These are phyloP conservation scores for Trifolium repens DNA, from an alignment of 306 rosid species.

Conservation along the genomic window DNA sequence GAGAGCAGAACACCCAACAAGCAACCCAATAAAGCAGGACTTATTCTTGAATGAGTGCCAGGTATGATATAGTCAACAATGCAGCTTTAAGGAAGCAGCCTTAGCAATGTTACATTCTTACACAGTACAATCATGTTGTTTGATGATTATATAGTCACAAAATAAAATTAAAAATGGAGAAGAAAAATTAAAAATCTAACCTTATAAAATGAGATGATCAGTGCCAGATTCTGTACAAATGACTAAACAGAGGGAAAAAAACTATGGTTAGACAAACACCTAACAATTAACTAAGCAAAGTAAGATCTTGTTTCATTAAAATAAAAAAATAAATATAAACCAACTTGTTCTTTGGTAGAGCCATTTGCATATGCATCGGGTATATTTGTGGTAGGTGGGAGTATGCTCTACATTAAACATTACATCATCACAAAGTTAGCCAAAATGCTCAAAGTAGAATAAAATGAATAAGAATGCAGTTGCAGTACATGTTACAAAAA, in stretches of 20 bases:
- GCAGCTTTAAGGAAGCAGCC: conserved; percentile 6
- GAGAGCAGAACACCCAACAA: conserved; percentile 11
- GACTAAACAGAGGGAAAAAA: conserved; percentile 51
- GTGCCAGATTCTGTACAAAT: conserved; percentile 60
- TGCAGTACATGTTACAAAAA: conserved; percentile 4
- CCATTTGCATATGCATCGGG: conserved; percentile 92
- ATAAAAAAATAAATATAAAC: not conserved
- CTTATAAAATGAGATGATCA: too few species aligned
- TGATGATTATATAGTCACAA: conserved; percentile 18
- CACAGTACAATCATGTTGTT: conserved; percentile 14
- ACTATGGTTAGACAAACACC: conserved; percentile 21
- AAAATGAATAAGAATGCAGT: conserved; percentile 15
- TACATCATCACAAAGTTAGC: conserved; percentile 25
- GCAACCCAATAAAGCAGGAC: not conserved
- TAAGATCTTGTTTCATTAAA: not conserved
- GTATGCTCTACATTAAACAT: conserved; percentile 59
- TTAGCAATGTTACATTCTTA: conserved; percentile 8
- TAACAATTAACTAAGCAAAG: conserved; percentile 16
- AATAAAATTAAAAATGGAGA: too few species aligned
- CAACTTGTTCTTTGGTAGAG: conserved; percentile 84
- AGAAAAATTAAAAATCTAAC: too few species aligned
- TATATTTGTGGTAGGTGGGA: conserved; percentile 78
- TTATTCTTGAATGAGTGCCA: conserved; percentile 14
- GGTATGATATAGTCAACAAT: conserved; percentile 7
- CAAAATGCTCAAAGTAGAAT: not conserved